Evolutionary conservation across 139 green algal genomes (phyloP), one percentile per base, ranked within the genome.

Genomic region (Haematococcus sp.): DNA sequence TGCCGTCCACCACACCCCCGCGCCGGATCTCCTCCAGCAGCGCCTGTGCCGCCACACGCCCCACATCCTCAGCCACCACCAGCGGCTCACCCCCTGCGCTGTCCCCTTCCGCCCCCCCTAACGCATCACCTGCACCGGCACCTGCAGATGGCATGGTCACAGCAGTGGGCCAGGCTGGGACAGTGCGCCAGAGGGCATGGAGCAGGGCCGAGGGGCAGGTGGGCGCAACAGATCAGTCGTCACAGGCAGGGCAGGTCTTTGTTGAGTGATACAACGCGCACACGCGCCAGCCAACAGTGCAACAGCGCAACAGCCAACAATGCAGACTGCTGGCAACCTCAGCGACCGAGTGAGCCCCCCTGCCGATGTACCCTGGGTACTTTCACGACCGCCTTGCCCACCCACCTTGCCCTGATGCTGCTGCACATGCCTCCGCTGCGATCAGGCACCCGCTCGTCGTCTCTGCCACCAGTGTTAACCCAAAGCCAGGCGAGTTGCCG

Each of bases 391-490:
- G n/a, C n/a, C n/a, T n/a, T n/a, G n/a, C n/a, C n/a, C n/a, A n/a
- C n/a, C n/a, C n/a, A n/a, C n/a, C n/a, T n/a, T n/a, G n/a, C n/a
- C n/a, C n/a, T n/a, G n/a, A 11, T 49, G 40, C 40, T 11, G 40
- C 40, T 11, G 40, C 40, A 49, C 40, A 49, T 13, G 79, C 83
- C 76, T 99, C 94, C 20, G 91, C 85, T 30, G 75, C 88, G 27
- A 99, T 46, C 20, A 97, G 84, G 54, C 89, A 88, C 0, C 92
- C 92, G 4, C 84, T 88, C 22, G 96, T 99, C 25, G 96, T 98
- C 79, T 99, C 96, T 11, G 95, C 96, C 32, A 98, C 92, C 32
- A 99, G 86, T 2, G 86, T 90, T 1, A 98, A 60, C n/a, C 96
- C 96, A 78, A 93, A 99, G 5, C 95, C 96, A 1, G 96, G 96